Conservation (phyloP, 1,139 yeast genomes). For the Candida sanyaensis region DNA sequence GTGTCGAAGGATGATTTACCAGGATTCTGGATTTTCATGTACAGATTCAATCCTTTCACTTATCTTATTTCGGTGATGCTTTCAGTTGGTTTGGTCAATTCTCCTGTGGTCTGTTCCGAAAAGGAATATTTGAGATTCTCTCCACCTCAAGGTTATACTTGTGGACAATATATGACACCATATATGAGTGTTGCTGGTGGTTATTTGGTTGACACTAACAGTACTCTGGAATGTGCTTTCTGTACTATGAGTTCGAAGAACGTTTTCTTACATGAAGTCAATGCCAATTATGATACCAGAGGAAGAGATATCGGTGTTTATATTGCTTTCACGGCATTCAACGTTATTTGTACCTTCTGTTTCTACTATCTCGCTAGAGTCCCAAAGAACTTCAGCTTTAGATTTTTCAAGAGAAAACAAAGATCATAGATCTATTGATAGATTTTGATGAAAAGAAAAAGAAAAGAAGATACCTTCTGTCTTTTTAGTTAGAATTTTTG, state of each 20-base stretch:
- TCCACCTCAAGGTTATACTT: conserved; percentile 51
- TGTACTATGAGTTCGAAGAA: conserved; percentile 54
- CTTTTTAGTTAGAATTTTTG: too few relatives aligned
- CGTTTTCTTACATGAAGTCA: conserved; percentile 45
- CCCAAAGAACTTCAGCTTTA: conserved; percentile 38
- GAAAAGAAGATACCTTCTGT: too few relatives aligned
- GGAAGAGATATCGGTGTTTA: conserved; percentile 75
- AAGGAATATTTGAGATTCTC: conserved; percentile 25
- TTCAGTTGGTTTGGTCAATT: conserved; percentile 26
- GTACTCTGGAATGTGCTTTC: conserved; percentile 39
- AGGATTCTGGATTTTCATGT: conserved; percentile 55
- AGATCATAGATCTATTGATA: not conserved
- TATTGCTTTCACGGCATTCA: conserved; percentile 46
- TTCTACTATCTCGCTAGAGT: conserved; percentile 78
- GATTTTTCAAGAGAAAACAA: not conserved
- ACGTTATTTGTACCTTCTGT: conserved; percentile 50
- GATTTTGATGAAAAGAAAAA: not conserved
- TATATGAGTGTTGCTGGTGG: conserved; percentile 53
- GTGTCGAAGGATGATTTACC: conserved; percentile 25
- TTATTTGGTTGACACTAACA: conserved; percentile 41
- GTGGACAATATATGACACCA: conserved; percentile 52
- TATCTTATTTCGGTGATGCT: conserved; percentile 43
- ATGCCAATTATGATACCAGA: conserved; percentile 44
- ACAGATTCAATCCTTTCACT: conserved; percentile 69
- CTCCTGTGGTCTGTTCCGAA: conserved; percentile 25